Conservation (phyloP, 1,284 basidiomycete species). For the Pulchroboletus neoregius region DNA sequence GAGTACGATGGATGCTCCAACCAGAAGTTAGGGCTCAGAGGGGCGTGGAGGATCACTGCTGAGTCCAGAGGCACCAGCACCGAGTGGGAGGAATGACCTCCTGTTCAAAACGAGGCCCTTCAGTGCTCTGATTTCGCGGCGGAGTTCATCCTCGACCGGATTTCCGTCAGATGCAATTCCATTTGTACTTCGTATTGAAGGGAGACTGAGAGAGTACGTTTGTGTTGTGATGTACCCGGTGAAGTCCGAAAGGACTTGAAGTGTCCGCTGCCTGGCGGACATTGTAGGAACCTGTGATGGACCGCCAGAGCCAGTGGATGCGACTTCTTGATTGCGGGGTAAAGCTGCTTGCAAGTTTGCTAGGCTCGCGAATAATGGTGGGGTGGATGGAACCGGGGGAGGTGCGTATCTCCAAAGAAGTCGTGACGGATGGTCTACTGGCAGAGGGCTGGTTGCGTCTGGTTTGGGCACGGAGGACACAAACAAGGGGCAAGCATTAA, state of each 20-base stretch:
- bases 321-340: slow-evolving; percentile 32
- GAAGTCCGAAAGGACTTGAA: slow-evolving; percentile 46
- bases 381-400: slow-evolving; percentile 37
- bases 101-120: slow-evolving; percentile 55
- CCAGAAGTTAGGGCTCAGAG: neutral
- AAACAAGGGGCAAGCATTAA: slow-evolving; percentile 54
- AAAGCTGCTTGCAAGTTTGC: slow-evolving; percentile 43
- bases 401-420: slow-evolving; percentile 53
- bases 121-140: slow-evolving; percentile 49
- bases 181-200: slow-evolving; percentile 17
- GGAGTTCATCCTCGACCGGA: slow-evolving; percentile 42
- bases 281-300: slow-evolving; percentile 21
- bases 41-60: slow-evolving; percentile 4
- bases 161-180: slow-evolving; percentile 5
- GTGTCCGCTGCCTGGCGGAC: slow-evolving; percentile 41
- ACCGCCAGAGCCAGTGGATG: slow-evolving; percentile 33
- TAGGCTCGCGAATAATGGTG: slow-evolving; percentile 48
- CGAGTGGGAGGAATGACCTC: slow-evolving; percentile 29
- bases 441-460: slow-evolving; percentile 6
- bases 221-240: slow-evolving; percentile 53
- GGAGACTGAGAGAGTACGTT: slow-evolving; percentile 37
- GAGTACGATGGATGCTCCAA: neutral
- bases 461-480: slow-evolving; percentile 20
- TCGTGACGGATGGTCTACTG: slow-evolving; percentile 27
- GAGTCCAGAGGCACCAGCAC: slow-evolving; percentile 5